Evolutionary conservation across 2,329 filamentous ascomycete species (phyloP), one percentile per base, ranked within the genome.

Genomic region (Aspergillus glaucus): DNA sequence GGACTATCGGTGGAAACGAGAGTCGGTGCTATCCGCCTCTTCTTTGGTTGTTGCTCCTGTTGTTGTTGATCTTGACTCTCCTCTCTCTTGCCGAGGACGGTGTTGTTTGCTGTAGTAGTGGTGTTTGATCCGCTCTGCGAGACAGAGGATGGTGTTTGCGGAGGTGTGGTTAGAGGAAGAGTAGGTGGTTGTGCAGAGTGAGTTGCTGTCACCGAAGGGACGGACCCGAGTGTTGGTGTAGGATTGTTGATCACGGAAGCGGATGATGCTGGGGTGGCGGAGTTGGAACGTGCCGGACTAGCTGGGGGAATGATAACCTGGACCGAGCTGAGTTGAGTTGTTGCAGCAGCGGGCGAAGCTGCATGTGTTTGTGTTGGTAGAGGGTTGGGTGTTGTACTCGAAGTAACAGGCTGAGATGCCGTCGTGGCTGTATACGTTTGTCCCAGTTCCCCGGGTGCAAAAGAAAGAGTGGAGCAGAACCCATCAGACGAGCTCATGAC

Each of bases 401-500:
- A 59, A 43, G 62, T 59, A 52, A 60, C 43, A 63, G 62, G 52
- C 67, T 68, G 60, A n/a, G 47, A 60, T 57, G 57, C 54, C 57
- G 51, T 28, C 5, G 34, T 37, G 53, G 39, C 85, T 7, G 82
- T 84, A 66, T 94, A 94, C 4, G 83, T 72, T 55, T 92, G 84
- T 10, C 93, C 93, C 1, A 98, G 75, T 67, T 98, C 93, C 7
- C 88, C 88, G 2, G 86, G 75, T 1, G 81, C 71, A 63, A 98
- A 98, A 0, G 90, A 87, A 5, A 98, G 75, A 0, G 88, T 86
- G 0, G 93, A 98, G 67, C 93, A 98, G 73, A 97, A 98, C 0
- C 93, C 93, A 67, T 98, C 93, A 0, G 93, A 96, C 0, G 93
- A 98, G n/a, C 90, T 93, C 73, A 98, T 94, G 44, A 98, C 77